Base-by-base conservation (phyloP, 1,139 yeast genomes). In the Pichia norvegensis region DNA sequence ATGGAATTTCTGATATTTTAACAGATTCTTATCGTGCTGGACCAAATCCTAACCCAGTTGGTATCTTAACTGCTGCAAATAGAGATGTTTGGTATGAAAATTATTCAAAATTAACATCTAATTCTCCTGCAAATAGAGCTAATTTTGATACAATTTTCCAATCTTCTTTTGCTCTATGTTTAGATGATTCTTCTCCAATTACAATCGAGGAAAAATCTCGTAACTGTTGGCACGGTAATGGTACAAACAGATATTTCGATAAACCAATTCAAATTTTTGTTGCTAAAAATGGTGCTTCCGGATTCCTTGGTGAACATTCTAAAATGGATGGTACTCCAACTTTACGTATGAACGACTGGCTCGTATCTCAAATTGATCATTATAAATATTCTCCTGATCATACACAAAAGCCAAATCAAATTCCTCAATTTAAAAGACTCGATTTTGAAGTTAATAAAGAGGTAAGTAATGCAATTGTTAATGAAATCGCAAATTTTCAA, bases 301-400 rank as follows among this genome's bases (percentile, higher is more conserved):
- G 97, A 1, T 90, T 88, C 71, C 69, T 88, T 62, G 97, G 95
- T 52, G 98, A 92, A 69, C 98, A 92, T 70, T 87, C 97, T 31
- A 85, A 79, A 73, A 92, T 92, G 97, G 98, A 92, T 66, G 98
- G 97, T 52, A 87, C 97, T 20, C 96, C 97, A 59, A 92, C 96
- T 35, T 81, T 86, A 58, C 81, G 90, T 59, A 69, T 92, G 68
- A 90, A 90, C 67, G 90, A 87, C 67, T 81, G 74, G 61, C 74
- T 90, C 43, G 73, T 80, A 55, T 73, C 73, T 45, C 76, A 78
- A 57, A 41, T 60, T 13, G 41, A 47, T 13, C 46, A 49, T 8
- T 50, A 53, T 50, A 43, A 52, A 33, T 84, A 54, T 36, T 23
- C 23, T 3, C 40, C 35, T 1, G 14, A 25, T 16, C 33, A 22